phyloP scores from a whole-genome alignment of 208 protist genomes.

The Entamoeba invadens region DNA sequence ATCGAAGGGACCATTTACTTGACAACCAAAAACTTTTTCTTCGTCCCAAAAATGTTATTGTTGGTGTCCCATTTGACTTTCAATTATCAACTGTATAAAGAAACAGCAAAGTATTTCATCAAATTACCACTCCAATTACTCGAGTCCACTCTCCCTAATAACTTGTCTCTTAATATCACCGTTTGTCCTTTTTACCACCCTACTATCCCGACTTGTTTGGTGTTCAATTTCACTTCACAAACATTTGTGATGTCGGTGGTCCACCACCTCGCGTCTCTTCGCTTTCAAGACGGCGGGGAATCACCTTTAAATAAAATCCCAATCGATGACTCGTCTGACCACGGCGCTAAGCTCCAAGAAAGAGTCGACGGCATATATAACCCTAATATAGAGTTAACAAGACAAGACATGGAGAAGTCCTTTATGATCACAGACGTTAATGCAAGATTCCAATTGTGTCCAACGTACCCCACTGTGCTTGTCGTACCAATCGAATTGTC shows the following conservation, averaged over 20 bases:
- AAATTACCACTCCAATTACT: neutral
- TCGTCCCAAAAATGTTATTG: neutral
- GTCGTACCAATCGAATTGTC: neutral
- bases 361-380: neutral
- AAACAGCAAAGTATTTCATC: neutral
- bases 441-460: conserved; percentile 29
- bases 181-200: neutral
- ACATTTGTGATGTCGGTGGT: neutral
- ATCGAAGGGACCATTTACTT: neutral
- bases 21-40: neutral
- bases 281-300: neutral
- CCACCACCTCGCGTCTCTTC: neutral
- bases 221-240: neutral
- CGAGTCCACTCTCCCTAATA: neutral
- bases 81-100: neutral
- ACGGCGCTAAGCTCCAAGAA: neutral
- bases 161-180: neutral
- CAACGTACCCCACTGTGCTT: conserved; percentile 2
- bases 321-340: neutral
- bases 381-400: neutral
- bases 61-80: neutral
- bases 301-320: neutral
- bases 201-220: neutral
- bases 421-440: conserved; percentile 33
- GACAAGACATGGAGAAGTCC: neutral